Evolutionary conservation across 352 stramenopile genomes (phyloP).

Genomic region (Nothophytophthora sp.): DNA sequence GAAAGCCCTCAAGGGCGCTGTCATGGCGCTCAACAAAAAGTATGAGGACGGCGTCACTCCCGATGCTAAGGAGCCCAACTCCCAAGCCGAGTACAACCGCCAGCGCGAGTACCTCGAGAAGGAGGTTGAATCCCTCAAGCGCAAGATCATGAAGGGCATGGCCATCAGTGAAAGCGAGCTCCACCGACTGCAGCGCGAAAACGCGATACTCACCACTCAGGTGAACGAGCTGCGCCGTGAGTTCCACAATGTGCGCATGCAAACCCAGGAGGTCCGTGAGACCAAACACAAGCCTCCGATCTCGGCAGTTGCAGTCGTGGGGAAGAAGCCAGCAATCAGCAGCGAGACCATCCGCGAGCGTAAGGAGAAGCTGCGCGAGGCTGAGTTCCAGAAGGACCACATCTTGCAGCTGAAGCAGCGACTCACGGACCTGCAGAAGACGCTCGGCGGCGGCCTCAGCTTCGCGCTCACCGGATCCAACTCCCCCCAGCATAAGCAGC

Average conservation of each 20-base stretch:
- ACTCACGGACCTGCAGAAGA: constrained; percentile 65
- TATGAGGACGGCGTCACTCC: constrained; percentile 73
- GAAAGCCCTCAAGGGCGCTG: constrained; percentile 73
- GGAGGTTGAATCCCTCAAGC: constrained; percentile 89
- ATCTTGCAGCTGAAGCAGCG: constrained; percentile 75
- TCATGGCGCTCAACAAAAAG: constrained; percentile 88
- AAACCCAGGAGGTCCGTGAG: constrained; percentile 61
- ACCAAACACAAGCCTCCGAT: constrained; percentile 37
- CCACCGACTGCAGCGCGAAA: constrained; percentile 80
- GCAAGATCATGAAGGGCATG: constrained; percentile 90
- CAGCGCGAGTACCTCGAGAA: constrained; percentile 93
- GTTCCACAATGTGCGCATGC: constrained; percentile 80
- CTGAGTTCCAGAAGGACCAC: constrained; percentile 68
- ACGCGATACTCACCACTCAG: constrained; percentile 77
- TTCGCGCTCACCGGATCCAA: constrained; percentile 46
- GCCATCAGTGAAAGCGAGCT: constrained; percentile 82
- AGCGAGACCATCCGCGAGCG: constrained; percentile 22
- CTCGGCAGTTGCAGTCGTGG: constrained; percentile 20
- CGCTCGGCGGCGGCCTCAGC: constrained; percentile 53
- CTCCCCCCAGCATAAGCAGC: constrained; percentile 25
- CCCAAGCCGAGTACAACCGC: constrained; percentile 90
- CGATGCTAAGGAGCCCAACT: constrained; percentile 88
- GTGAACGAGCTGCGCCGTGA: constrained; percentile 84
- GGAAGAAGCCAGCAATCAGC: constrained; percentile 16
- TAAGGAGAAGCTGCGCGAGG: constrained; percentile 61